Evolutionary conservation across 192 early-diverging fungal species (phyloP).

Genomic region (Linnemannia exigua): DNA sequence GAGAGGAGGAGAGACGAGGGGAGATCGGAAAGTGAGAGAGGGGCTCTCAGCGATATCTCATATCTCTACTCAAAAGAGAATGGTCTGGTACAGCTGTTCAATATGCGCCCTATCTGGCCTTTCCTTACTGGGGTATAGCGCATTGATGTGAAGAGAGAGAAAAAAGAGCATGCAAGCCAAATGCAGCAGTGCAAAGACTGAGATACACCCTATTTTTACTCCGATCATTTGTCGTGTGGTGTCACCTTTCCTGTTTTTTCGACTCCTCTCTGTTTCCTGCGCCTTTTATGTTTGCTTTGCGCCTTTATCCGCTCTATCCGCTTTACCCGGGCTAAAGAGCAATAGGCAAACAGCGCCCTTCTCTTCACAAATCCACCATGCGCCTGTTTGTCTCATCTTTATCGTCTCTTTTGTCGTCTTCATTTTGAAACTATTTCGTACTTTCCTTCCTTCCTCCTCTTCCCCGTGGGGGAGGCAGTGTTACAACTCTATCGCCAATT

Average conservation of each 20-base stretch:
- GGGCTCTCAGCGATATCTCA: background rate
- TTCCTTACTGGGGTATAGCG: background rate
- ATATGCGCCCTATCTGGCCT: background rate
- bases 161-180: background rate
- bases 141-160: background rate
- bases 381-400: background rate
- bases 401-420: background rate
- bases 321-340: no score
- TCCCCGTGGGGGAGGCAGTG: no score
- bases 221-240: background rate
- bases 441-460: background rate
- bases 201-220: background rate
- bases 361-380: no score
- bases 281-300: background rate
- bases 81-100: background rate
- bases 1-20: background rate
- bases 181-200: background rate
- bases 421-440: background rate
- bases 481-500: background rate
- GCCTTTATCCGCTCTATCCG: no score
- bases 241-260: background rate
- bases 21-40: background rate
- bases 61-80: background rate
- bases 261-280: no score
- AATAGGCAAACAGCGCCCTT: no score